Base-by-base conservation (phyloP, 441 rosid species). In the Pelargonium citronellum region DNA sequence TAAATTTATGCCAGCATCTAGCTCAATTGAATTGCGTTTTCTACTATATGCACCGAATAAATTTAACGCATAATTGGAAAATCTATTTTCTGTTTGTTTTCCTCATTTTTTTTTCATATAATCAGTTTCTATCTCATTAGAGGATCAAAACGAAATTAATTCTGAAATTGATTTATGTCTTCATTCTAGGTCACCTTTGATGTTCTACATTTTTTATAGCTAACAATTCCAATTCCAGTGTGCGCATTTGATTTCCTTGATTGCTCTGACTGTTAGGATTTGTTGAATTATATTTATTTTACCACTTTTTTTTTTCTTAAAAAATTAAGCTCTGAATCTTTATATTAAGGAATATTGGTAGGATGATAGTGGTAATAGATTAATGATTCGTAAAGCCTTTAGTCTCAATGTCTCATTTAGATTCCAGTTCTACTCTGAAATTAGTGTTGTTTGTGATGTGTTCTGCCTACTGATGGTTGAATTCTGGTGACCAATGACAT, bases 21-120 rank as follows among this genome's bases (percentile, higher is more conserved):
- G 68, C 68, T n/a, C 20, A 6, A 7, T 66, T 10, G 6, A 66
- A n/a, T 20, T 5, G 12, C 17, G 44, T 1, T 17, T 66, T 66
- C 64, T 20, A 43, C 30, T 1, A 11, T 37, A 37, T 17, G 39
- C 12, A 6, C 19, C 17, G 5, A 15, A 4, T 15, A 37, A 22
- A 57, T 57, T 1, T 2, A 3, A 57, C 1, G 63, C 27, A 19
- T 10, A 0, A 20, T 2, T 7, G n/a, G 64, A 20, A 60, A 60
- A 60, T 60, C 24, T 55, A 55, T 55, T 55, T 55, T 55, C 62
- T 20, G 64, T 60, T 8, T 60, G 64, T 9, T 11, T 55, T 24
- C 27, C 65, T 61, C 65, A 13, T 20, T 61, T 61, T 61, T 60
- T 61, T 12, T 58, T 39, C 10, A 39, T 57, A 17, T 57, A 17